phyloP scores from a whole-genome alignment of 139 green algal species.

The Protoeuglena noctilucae region DNA sequence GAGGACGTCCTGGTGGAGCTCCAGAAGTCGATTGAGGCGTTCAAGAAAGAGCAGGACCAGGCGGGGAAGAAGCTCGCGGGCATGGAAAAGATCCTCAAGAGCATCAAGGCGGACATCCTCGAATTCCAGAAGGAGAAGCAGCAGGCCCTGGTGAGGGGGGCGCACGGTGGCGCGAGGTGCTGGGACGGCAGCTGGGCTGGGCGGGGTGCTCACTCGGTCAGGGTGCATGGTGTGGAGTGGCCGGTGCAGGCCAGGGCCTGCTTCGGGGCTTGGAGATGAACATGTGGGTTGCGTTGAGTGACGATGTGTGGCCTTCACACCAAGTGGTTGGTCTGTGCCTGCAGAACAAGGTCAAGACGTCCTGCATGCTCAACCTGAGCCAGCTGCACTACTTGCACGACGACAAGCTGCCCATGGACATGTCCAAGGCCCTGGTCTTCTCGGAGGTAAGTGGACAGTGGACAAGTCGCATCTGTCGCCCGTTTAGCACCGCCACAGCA shows the following conservation, averaged over 20 bases:
- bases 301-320: too few species aligned
- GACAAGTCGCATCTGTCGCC: neutral
- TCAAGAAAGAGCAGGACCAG: conserved; percentile 51
- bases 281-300: too few species aligned
- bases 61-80: conserved; percentile 50
- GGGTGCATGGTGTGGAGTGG: too few species aligned
- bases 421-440: conserved; percentile 45
- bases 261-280: too few species aligned
- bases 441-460: neutral
- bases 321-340: too few species aligned
- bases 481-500: conserved; percentile 8
- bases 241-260: too few species aligned
- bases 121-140: conserved; percentile 78
- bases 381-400: conserved; percentile 48
- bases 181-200: too few species aligned
- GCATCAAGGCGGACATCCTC: conserved; percentile 33
- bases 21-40: conserved; percentile 35
- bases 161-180: too few species aligned
- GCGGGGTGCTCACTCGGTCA: too few species aligned
- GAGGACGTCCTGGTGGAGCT: conserved; percentile 49
- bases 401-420: conserved; percentile 31
- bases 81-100: conserved; percentile 37
- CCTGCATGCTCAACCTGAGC: conserved; percentile 29
- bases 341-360: conserved; percentile 50
- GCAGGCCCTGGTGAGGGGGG: too few species aligned